Conservation (phyloP, 371 early-diverging fungal species). For the Furculomyces boomerangus region DNA sequence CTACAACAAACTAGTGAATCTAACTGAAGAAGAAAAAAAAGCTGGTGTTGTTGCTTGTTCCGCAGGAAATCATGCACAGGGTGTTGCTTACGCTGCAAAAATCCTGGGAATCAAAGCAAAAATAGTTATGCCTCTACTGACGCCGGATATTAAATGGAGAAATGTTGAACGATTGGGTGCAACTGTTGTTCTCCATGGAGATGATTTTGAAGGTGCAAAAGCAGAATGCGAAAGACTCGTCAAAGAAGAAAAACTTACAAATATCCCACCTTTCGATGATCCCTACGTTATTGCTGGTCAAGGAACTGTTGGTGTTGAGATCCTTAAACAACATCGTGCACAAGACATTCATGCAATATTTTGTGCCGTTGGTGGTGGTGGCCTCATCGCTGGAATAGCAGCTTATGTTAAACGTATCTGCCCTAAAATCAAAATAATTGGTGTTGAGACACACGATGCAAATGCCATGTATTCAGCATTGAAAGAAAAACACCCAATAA, state of each 20-base stretch:
- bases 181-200: slow-evolving; percentile 65
- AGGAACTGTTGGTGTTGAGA: slow-evolving; percentile 89
- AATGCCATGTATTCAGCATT: slow-evolving; percentile 76
- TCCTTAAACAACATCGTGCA: slow-evolving; percentile 54
- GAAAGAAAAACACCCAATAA: slow-evolving; percentile 33
- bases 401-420: slow-evolving; percentile 75
- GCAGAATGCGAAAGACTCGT: slow-evolving; percentile 53
- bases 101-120: slow-evolving; percentile 79
- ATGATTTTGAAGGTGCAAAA: slow-evolving; percentile 89
- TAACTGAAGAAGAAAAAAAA: slow-evolving; percentile 52
- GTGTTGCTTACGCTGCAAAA: slow-evolving; percentile 80
- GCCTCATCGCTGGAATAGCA: slow-evolving; percentile 77
- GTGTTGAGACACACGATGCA: slow-evolving; percentile 81
- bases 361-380: slow-evolving; percentile 88
- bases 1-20: slow-evolving; percentile 71
- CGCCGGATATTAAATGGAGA: slow-evolving; percentile 60
- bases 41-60: slow-evolving; percentile 90
- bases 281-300: slow-evolving; percentile 97
- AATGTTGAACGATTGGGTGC: slow-evolving; percentile 87
- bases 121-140: slow-evolving; percentile 84
- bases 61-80: slow-evolving; percentile 94
- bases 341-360: slow-evolving; percentile 68
- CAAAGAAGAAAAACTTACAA: slow-evolving; percentile 46
- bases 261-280: slow-evolving; percentile 94
- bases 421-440: slow-evolving; percentile 70